These are phyloP conservation scores for Persicaria maculosa DNA, from an alignment of 148 eudicot species.

Conservation along the genomic window DNA sequence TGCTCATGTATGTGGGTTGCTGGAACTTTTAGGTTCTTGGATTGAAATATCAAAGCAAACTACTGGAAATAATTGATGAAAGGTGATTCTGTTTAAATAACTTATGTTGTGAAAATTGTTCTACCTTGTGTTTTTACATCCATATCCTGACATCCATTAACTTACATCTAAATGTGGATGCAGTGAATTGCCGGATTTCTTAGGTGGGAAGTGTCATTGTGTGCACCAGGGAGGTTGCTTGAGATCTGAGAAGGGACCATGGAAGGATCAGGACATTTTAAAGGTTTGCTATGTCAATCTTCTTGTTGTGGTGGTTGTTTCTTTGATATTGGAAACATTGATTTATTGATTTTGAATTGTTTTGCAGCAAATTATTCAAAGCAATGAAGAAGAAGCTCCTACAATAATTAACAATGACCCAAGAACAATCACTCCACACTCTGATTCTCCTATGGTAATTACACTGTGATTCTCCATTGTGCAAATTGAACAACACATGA, in stretches of 20 bases:
- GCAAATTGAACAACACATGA: neutral
- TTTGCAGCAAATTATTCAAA: conserved; percentile 29
- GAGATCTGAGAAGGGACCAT: conserved; percentile 78
- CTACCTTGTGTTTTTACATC: conserved; percentile 1
- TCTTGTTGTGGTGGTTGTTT: neutral
- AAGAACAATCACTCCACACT: conserved; percentile 24
- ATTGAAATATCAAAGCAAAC: conserved; percentile 57
- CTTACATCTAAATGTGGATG: conserved; percentile 17
- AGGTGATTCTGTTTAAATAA: conserved; percentile 30
- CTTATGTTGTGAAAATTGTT: neutral
- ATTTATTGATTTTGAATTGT: neutral
- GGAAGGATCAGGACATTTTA: conserved; percentile 59
- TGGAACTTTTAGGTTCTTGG: conserved; percentile 59
- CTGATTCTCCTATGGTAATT: conserved; percentile 24
- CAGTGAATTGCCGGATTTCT: conserved; percentile 73
- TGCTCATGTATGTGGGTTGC: neutral
- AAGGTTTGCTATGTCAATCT: conserved; percentile 30
- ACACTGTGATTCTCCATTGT: neutral
- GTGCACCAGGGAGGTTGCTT: conserved; percentile 66
- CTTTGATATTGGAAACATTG: neutral
- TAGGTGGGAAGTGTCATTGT: conserved; percentile 78
- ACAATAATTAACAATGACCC: conserved; percentile 27
- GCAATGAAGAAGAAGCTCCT: conserved; percentile 30
- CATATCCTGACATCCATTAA: conserved; percentile 9
- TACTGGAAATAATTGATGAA: conserved; percentile 67